These are phyloP conservation scores for Solanum tarijense DNA, from an alignment of 257 asterid genomes.

Conservation along the genomic window DNA sequence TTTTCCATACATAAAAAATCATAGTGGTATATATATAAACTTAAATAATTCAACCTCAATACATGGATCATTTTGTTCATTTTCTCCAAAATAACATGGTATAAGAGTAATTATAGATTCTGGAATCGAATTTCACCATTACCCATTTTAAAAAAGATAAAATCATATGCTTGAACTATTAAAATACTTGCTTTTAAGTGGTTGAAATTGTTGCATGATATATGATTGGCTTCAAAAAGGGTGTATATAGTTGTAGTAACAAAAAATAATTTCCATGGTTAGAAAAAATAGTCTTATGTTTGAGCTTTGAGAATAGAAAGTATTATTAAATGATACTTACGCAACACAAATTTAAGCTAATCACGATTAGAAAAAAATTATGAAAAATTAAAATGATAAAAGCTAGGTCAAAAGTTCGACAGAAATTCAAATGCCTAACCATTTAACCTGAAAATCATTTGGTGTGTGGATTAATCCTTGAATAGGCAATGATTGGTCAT, in stretches of 20 bases:
- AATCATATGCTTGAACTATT: background rate
- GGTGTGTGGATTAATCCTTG: background rate
- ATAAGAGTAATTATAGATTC: background rate
- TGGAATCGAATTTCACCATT: background rate
- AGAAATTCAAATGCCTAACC: background rate
- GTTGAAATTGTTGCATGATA: background rate
- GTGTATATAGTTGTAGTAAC: background rate
- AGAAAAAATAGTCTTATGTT: background rate
- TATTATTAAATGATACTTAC: background rate
- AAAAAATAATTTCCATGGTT: background rate
- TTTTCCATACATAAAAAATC: background rate
- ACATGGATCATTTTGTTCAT: background rate
- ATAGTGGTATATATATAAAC: background rate
- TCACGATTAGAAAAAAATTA: background rate
- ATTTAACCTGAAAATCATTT: background rate
- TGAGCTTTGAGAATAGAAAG: background rate
- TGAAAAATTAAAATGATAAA: background rate
- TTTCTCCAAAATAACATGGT: too few species aligned
- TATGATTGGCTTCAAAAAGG: background rate
- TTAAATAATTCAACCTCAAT: background rate
- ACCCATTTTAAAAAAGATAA: background rate
- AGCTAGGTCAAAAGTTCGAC: background rate
- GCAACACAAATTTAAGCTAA: background rate
- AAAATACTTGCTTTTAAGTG: background rate
- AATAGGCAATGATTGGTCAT: background rate